These are phyloP conservation scores for Suillus subalutaceus DNA, from an alignment of 768 basidiomycete genomes.

Conservation along the genomic window DNA sequence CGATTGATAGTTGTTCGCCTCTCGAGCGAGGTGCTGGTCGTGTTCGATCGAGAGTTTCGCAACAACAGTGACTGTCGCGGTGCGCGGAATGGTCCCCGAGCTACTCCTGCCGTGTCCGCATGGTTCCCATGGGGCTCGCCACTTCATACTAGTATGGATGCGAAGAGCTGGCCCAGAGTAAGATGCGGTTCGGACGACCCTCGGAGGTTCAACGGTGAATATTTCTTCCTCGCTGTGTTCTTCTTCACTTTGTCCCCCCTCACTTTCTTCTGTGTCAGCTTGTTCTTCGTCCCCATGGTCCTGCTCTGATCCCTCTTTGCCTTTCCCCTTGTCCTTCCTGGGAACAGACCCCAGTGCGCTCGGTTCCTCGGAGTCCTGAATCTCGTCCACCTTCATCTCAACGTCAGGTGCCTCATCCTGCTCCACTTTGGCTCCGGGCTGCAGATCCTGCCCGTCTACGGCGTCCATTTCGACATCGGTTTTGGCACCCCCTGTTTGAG, in stretches of 20 bases:
- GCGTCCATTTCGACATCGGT: not conserved
- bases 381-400: not conserved
- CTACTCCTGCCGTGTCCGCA: slow-evolving; percentile 7
- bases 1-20: slow-evolving; percentile 30
- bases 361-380: not conserved
- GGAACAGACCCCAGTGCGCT: not conserved
- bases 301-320: slow-evolving; percentile 1
- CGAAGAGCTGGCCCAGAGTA: slow-evolving; percentile 13
- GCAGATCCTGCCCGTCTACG: not conserved
- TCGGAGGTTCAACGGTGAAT: not conserved
- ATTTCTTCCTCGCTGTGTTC: not conserved
- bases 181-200: not conserved
- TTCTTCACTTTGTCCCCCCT: not conserved
- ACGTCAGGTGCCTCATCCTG: not conserved
- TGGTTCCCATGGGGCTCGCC: slow-evolving; percentile 7
- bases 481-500: not conserved
- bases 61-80: slow-evolving; percentile 42
- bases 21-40: slow-evolving; percentile 40
- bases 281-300: not conserved
- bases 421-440: not conserved
- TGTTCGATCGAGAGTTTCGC: slow-evolving; percentile 46
- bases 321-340: not conserved
- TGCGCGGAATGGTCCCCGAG: slow-evolving; percentile 21
- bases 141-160: slow-evolving; percentile 20
- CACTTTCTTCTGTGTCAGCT: not conserved